phyloP scores from a whole-genome alignment of 2,329 filamentous ascomycete genomes.

The Seiridium unicorne region DNA sequence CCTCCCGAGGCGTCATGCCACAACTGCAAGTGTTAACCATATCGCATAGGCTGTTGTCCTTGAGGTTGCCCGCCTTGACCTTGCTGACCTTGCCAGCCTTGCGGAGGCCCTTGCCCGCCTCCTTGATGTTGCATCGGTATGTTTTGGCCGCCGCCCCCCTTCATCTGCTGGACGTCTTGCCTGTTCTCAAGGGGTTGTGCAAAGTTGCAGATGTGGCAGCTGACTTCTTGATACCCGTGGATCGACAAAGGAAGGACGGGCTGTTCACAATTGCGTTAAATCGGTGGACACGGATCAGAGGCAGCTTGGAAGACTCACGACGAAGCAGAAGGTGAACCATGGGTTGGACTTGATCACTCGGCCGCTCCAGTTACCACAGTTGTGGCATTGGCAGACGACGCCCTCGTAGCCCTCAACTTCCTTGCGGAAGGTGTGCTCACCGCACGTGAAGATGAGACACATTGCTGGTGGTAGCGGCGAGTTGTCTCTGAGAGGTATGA shows the following conservation, averaged over 20 bases:
- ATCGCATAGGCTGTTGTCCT: constrained; percentile 12
- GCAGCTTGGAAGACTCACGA: constrained; percentile 44
- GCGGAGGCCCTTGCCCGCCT: constrained; percentile 21
- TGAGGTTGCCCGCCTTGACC: constrained; percentile 9
- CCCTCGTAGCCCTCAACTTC: constrained; percentile 61
- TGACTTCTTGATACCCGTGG: constrained; percentile 66
- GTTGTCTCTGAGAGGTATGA: neutral
- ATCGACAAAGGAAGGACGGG: constrained; percentile 71
- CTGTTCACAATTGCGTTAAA: constrained; percentile 29
- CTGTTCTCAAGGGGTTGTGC: constrained; percentile 62
- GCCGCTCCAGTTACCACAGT: constrained; percentile 64
- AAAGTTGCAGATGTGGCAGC: constrained; percentile 76
- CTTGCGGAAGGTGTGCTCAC: constrained; percentile 60
- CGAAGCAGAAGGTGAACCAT: constrained; percentile 80
- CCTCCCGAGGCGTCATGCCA: neutral
- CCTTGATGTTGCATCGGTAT: constrained; percentile 34
- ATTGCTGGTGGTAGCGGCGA: constrained; percentile 31
- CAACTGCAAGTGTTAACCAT: constrained; percentile 1
- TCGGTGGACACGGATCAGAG: neutral
- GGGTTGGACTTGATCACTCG: constrained; percentile 62
- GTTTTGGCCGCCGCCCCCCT: constrained; percentile 35
- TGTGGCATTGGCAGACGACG: constrained; percentile 61
- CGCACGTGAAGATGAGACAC: constrained; percentile 63
- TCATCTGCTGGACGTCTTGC: constrained; percentile 54
- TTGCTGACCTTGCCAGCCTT: constrained; percentile 27